Evolutionary conservation across 768 basidiomycete species (phyloP), one percentile per base, ranked within the genome.

Genomic region (Suillus luteus): DNA sequence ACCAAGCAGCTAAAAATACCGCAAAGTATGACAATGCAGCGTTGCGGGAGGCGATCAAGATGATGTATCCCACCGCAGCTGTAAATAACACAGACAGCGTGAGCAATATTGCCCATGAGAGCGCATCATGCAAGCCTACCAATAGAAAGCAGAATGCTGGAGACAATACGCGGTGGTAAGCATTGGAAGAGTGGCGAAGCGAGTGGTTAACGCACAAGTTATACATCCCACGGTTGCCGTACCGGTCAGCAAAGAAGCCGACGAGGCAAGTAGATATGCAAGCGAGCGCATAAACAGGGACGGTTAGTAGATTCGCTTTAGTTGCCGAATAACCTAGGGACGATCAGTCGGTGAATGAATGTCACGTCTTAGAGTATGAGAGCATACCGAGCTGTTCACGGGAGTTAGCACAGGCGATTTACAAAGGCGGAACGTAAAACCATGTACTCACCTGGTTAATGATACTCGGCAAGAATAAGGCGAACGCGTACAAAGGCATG

Each of bases 401-500:
- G 31, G 49, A 44, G 19, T 14, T 24, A 52, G 44, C 11, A n/a
- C 19, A 27, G 15, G 60, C 67, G 27, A 68, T 40, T n/a, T n/a
- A 14, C 43, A 37, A 37, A 55, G 49, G 10, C 31, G 27, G 9
- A 33, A 31, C n/a, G 24, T 43, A 43, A 44, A 54, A 41, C n/a
- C 0, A 37, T 37, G 27, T 9, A 74, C 82, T 48, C 66, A 88
- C 86, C 76, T 88, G 78, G 64, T 83, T 87, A 73, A 92, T 92
- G 70, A 93, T 92, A 49, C 85, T 89, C 0, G 91, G 91, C 61
- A 91, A 76, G 80, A 93, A 93, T 52, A 92, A 75, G 24, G 90
- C 81, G 74, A 92, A 91, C 0, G 91, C 89, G 66, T 92, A 93
- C 52, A 93, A 74, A 0, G 91, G 89, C 75, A 82, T 87, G 70